phyloP scores from a whole-genome alignment of 1,284 basidiomycete species.

The Microbotryum scabiosae region DNA sequence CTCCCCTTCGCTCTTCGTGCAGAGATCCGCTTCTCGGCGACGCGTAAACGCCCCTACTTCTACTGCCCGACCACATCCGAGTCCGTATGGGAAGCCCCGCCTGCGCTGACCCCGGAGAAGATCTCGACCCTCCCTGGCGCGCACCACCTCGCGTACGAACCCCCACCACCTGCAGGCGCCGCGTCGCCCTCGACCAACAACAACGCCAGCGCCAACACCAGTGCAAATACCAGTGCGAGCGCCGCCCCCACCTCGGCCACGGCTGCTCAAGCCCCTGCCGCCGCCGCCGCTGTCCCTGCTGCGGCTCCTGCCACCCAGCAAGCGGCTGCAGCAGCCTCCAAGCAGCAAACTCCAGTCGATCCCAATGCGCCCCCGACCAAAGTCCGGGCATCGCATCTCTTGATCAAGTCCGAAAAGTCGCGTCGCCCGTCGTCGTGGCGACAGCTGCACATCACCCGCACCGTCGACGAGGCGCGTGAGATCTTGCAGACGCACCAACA shows the following conservation, averaged over 20 bases:
- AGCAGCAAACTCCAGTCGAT: constrained; percentile 5
- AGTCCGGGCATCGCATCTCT: constrained; percentile 86
- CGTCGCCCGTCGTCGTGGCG: constrained; percentile 86
- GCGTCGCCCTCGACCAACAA: background rate
- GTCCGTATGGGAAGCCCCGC: constrained; percentile 77
- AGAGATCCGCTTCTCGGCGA: constrained; percentile 73
- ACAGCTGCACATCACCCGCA: constrained; percentile 50
- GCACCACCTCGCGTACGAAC: constrained; percentile 45
- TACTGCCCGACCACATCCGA: constrained; percentile 63
- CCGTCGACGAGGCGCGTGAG: constrained; percentile 61
- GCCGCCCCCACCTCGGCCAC: background rate
- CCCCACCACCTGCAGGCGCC: constrained; percentile 7
- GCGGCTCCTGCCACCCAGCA: too few species aligned
- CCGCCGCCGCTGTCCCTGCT: too few species aligned
- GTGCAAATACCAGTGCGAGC: background rate
- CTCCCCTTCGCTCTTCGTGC: background rate
- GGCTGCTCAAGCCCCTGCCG: too few species aligned
- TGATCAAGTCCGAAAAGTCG: constrained; percentile 85
- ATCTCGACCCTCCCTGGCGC: constrained; percentile 62
- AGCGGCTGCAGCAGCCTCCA: too few species aligned
- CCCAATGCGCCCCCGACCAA: constrained; percentile 41
- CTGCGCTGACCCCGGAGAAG: constrained; percentile 56
- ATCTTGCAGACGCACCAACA: constrained; percentile 59
- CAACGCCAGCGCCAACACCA: background rate
- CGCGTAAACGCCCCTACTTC: constrained; percentile 76